Evolutionary conservation across 768 basidiomycete species (phyloP).

Genomic region (Lactarius evosmus): DNA sequence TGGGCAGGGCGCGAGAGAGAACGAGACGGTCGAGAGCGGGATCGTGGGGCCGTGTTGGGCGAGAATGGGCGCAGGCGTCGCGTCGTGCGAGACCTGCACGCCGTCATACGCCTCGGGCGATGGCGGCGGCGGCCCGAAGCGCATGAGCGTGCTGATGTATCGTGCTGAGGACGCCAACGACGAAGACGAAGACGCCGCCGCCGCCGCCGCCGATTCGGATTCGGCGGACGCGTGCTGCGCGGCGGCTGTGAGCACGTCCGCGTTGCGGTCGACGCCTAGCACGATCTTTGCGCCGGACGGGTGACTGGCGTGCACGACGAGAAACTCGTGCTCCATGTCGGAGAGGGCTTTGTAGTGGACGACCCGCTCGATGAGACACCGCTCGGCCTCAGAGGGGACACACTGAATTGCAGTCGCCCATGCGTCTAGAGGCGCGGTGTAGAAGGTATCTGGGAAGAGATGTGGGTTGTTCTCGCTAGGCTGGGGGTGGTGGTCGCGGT

Average conservation of each 20-base stretch:
- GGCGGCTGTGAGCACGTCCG: neutral
- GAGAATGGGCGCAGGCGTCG: slow-evolving; percentile 20
- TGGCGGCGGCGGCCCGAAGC: neutral
- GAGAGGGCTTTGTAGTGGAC: slow-evolving; percentile 25
- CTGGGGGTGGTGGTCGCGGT: neutral
- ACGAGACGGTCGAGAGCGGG: slow-evolving; percentile 23
- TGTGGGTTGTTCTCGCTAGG: neutral
- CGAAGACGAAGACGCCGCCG: neutral
- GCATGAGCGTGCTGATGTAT: slow-evolving; percentile 17
- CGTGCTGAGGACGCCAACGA: slow-evolving; percentile 13
- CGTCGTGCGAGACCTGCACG: slow-evolving; percentile 27
- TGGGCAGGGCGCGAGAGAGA: neutral
- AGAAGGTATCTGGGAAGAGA: slow-evolving; percentile 19
- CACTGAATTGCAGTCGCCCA: slow-evolving; percentile 23
- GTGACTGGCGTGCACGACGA: slow-evolving; percentile 18
- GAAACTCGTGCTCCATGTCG: slow-evolving; percentile 29
- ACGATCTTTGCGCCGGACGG: slow-evolving; percentile 23
- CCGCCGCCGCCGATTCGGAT: neutral
- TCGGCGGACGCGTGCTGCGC: neutral
- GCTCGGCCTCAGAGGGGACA: slow-evolving; percentile 1
- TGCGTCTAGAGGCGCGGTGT: slow-evolving; percentile 14
- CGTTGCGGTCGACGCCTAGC: slow-evolving; percentile 28
- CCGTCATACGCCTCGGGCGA: slow-evolving; percentile 19
- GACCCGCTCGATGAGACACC: slow-evolving; percentile 21
- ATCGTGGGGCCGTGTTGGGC: slow-evolving; percentile 17